A percentile compares a stretch with the other conserved stretches of the same genome.
Evolutionary conservation across 371 early-diverging fungal species (phyloP).

Genomic region (Capillidium heterosporum): DNA sequence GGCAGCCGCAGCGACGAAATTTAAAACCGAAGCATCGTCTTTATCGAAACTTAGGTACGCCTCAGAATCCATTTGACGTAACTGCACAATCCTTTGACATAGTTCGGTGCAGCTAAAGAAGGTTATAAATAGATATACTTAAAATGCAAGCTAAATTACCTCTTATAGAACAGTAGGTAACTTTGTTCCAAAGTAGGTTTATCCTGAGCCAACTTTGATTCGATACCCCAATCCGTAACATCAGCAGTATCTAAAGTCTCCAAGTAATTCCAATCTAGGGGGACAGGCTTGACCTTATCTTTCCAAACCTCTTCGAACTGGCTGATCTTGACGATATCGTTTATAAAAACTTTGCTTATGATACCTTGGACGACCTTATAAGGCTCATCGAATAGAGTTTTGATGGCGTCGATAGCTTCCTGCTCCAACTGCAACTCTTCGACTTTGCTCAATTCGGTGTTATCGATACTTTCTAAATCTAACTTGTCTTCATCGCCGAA

Average conservation of each 20-base stretch:
- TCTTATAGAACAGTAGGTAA: conserved; percentile 27
- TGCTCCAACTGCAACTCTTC: conserved; percentile 49
- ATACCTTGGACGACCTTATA: conserved; percentile 46
- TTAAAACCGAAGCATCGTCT: conserved; percentile 74
- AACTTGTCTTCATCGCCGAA: conserved; percentile 63
- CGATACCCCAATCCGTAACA: no score
- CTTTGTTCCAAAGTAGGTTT: conserved; percentile 22
- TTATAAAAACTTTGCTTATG: conserved; percentile 53
- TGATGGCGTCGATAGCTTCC: conserved; percentile 39
- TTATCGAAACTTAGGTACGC: conserved; percentile 68
- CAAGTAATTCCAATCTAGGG: no score
- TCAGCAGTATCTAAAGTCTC: no score
- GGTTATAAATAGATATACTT: not conserved
- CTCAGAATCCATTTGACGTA: conserved; percentile 19
- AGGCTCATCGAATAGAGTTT: conserved; percentile 32
- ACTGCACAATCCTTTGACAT: no score
- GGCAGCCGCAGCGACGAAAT: conserved; percentile 83
- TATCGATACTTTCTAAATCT: conserved; percentile 20
- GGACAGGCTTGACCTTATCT: conserved; percentile 38
- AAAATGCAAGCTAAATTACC: conserved; percentile 19
- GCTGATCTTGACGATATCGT: conserved; percentile 58
- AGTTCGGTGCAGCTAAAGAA: conserved; percentile 22
- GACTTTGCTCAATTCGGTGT: conserved; percentile 45
- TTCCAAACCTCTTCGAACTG: conserved; percentile 86
- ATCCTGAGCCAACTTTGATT: no score